Conservation (phyloP, 495 filamentous ascomycete genomes). For the Lophium mytilinum region DNA sequence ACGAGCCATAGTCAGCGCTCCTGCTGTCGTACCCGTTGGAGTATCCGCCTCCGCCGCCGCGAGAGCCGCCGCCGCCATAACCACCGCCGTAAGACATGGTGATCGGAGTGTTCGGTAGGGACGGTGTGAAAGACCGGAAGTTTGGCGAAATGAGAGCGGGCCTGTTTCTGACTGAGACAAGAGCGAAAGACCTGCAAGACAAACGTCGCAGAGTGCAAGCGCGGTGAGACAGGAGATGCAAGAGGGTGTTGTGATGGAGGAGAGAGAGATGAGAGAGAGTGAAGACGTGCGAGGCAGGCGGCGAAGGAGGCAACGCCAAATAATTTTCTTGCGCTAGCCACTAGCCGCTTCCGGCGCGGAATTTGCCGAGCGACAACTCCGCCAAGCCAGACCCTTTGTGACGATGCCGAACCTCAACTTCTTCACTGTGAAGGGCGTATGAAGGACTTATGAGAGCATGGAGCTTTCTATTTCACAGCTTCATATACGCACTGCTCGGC, state of each 20-base stretch:
- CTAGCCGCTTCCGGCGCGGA: background rate
- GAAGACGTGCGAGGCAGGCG: background rate
- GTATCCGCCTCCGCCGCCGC: constrained; percentile 24
- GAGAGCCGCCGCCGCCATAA: constrained; percentile 40
- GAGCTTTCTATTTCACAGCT: too few relatives aligned
- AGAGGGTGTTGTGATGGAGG: background rate
- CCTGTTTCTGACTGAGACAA: constrained; percentile 2
- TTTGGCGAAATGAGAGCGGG: background rate
- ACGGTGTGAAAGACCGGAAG: constrained; percentile 9
- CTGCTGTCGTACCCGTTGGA: constrained; percentile 24
- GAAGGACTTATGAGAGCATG: too few relatives aligned
- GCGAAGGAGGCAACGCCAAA: background rate
- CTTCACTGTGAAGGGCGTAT: too few relatives aligned
- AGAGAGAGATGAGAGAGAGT: background rate
- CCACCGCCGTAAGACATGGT: constrained; percentile 71
- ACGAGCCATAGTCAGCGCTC: constrained; percentile 13
- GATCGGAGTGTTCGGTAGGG: constrained; percentile 14
- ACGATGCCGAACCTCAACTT: too few relatives aligned
- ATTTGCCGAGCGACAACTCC: background rate
- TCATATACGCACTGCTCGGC: too few relatives aligned
- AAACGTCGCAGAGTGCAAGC: constrained; percentile 2
- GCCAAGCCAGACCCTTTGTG: background rate
- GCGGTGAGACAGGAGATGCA: background rate
- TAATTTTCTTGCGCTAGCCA: constrained; percentile 1
- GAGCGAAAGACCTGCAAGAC: background rate